A percentile compares a stretch with the other conserved stretches of the same genome.
Conservation (phyloP, 805 yeast species). For the Zygosaccharomyces rouxii region DNA sequence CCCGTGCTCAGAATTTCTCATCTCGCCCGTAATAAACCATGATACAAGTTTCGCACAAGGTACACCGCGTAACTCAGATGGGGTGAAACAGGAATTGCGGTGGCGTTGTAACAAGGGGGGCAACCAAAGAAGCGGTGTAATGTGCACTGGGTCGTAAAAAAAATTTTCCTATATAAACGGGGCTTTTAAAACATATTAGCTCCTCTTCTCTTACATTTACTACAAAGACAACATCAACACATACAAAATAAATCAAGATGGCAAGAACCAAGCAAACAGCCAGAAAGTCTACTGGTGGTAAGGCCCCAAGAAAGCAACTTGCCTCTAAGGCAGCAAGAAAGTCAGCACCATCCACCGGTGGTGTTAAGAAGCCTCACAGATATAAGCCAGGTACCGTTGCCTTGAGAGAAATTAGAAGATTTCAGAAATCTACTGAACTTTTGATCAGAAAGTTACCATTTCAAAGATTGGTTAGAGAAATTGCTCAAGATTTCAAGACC, state of each 20-base stretch:
- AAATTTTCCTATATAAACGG: slow-evolving; percentile 6
- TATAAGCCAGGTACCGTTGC: slow-evolving; percentile 98
- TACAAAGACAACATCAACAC: not conserved
- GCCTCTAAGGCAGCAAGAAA: slow-evolving; percentile 93
- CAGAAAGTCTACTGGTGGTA: slow-evolving; percentile 94
- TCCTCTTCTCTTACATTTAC: not conserved
- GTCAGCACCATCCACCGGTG: slow-evolving; percentile 87
- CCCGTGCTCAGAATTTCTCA: slow-evolving; percentile 18
- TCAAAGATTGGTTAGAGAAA: slow-evolving; percentile 95
- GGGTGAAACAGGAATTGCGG: slow-evolving; percentile 4
- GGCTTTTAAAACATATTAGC: not conserved
- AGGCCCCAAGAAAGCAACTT: slow-evolving; percentile 91
- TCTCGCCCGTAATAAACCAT: slow-evolving; percentile 20
- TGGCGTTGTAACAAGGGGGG: slow-evolving; percentile 4
- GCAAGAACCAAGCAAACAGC: slow-evolving; percentile 94
- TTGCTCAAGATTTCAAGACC: slow-evolving; percentile 90
- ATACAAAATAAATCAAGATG: slow-evolving; percentile 41
- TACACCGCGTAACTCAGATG: slow-evolving; percentile 4
- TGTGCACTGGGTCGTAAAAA: not conserved
- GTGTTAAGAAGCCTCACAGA: slow-evolving; percentile 94
- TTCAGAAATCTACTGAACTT: slow-evolving; percentile 93
- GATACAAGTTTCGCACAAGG: slow-evolving; percentile 19
- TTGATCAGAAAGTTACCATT: slow-evolving; percentile 95
- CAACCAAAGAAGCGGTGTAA: not conserved
- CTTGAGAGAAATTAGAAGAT: slow-evolving; percentile 93